phyloP scores from a whole-genome alignment of 1,284 basidiomycete species.

The Malassezia brasiliensis region DNA sequence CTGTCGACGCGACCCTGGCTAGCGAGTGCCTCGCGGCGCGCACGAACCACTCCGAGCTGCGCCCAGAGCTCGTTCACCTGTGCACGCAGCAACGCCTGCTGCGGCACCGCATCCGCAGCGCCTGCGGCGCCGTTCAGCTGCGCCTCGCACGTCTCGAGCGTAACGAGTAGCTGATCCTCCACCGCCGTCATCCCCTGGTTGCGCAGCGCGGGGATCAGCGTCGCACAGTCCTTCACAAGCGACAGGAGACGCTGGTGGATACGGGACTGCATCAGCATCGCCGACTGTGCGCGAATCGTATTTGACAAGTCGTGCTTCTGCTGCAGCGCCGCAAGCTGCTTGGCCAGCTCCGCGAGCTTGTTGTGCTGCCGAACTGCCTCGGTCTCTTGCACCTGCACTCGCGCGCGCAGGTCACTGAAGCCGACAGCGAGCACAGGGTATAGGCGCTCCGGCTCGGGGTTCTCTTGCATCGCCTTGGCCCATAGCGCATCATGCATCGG shows the following conservation, averaged over 20 bases:
- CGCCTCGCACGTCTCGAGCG: conserved; percentile 38
- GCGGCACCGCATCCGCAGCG: background rate
- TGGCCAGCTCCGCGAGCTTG: conserved; percentile 19
- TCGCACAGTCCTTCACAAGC: conserved; percentile 23
- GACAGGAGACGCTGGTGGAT: conserved; percentile 36
- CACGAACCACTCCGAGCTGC: conserved; percentile 35
- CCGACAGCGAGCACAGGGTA: conserved; percentile 45
- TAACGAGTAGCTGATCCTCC: conserved; percentile 31
- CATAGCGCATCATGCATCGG: conserved; percentile 41
- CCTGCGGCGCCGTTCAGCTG: conserved; percentile 25
- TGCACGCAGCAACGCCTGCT: conserved; percentile 25
- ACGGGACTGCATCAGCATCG: conserved; percentile 28
- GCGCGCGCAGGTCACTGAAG: conserved; percentile 37
- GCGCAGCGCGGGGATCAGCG: conserved; percentile 34
- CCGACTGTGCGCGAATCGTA: conserved; percentile 28
- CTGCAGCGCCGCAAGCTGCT: conserved; percentile 25
- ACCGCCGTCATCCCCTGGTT: conserved; percentile 30
- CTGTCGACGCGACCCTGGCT: conserved; percentile 19
- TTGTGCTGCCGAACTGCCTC: conserved; percentile 32
- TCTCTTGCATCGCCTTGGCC: conserved; percentile 34
- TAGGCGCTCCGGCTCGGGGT: conserved; percentile 37
- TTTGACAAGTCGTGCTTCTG: conserved; percentile 36
- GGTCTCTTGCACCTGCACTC: conserved; percentile 28
- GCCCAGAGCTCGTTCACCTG: conserved; percentile 46
- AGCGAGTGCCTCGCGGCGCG: conserved; percentile 30